Percentiles rank a stretch among this genome's conserved stretches.
phyloP scores from a whole-genome alignment of 768 basidiomycete species.

The Pluteus cervinus region DNA sequence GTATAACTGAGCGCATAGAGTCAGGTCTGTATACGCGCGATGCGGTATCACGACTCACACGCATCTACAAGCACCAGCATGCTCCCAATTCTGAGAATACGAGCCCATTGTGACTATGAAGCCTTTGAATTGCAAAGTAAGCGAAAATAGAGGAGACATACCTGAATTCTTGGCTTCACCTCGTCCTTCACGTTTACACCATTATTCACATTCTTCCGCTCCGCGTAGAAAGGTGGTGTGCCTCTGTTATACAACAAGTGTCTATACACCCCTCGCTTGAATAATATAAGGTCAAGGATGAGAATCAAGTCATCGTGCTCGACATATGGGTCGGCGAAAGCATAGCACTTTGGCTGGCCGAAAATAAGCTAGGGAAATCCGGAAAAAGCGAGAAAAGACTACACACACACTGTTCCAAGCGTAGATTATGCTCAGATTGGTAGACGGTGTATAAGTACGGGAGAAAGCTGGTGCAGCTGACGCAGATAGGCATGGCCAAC shows the following conservation, averaged over 20 bases:
- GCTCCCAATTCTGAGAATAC: slow-evolving; percentile 53
- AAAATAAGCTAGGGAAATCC: neutral
- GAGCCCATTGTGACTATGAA: slow-evolving; percentile 49
- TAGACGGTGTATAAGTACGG: slow-evolving; percentile 79
- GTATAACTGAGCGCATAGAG: slow-evolving; percentile 46
- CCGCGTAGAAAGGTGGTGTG: no score
- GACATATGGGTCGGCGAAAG: slow-evolving; percentile 82
- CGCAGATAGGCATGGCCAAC: slow-evolving; percentile 71
- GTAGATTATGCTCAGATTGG: slow-evolving; percentile 67
- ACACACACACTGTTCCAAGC: slow-evolving; percentile 82
- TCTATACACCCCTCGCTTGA: slow-evolving; percentile 77
- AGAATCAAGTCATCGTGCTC: slow-evolving; percentile 75
- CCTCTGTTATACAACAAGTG: slow-evolving; percentile 82
- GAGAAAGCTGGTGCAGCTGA: slow-evolving; percentile 59
- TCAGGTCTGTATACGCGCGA: slow-evolving; percentile 1
- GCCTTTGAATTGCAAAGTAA: neutral
- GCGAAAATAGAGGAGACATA: neutral
- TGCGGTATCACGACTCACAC: slow-evolving; percentile 41
- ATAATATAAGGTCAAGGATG: slow-evolving; percentile 72
- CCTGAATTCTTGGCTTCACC: slow-evolving; percentile 1
- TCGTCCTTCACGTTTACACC: slow-evolving; percentile 12
- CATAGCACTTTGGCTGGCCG: slow-evolving; percentile 48
- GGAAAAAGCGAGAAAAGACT: slow-evolving; percentile 1
- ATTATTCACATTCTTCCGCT: slow-evolving; percentile 41
- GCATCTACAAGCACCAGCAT: slow-evolving; percentile 63